These are phyloP conservation scores for Arthroderma uncinatum DNA, from an alignment of 2,329 filamentous ascomycete species.

Conservation along the genomic window DNA sequence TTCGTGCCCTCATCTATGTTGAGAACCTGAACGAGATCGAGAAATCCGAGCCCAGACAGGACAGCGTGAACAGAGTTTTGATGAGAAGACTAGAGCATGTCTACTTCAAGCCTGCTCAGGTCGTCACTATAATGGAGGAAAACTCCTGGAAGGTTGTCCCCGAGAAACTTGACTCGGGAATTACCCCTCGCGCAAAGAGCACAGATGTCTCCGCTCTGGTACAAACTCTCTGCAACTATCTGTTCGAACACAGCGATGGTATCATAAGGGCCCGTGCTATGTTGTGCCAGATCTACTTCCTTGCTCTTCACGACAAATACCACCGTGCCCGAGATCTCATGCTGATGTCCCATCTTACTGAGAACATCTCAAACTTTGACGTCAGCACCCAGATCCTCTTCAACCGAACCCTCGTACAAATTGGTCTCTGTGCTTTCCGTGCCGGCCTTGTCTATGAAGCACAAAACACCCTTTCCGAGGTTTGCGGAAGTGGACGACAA, in stretches of 20 bases:
- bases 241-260: constrained; percentile 87
- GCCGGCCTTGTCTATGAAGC: constrained; percentile 94
- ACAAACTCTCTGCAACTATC: constrained; percentile 81
- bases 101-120: constrained; percentile 96
- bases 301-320: constrained; percentile 94
- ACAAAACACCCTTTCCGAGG: constrained; percentile 94
- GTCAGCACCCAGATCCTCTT: constrained; percentile 96
- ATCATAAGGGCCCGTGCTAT: constrained; percentile 94
- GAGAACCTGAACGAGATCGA: constrained; percentile 58
- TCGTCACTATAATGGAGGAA: constrained; percentile 87
- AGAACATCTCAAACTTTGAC: constrained; percentile 93
- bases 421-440: constrained; percentile 95
- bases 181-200: constrained; percentile 61
- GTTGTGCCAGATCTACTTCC: constrained; percentile 97
- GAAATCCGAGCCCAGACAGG: constrained; percentile 64
- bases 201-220: constrained; percentile 63
- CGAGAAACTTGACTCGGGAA: constrained; percentile 57
- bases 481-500: constrained; percentile 91
- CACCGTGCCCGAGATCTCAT: constrained; percentile 98
- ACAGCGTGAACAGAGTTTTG: constrained; percentile 80
- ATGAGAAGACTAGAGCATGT: constrained; percentile 93
- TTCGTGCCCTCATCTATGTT: constrained; percentile 78
- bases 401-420: constrained; percentile 95
- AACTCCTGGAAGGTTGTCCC: constrained; percentile 81
- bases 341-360: constrained; percentile 98